Base-by-base conservation (phyloP, 257 asterid genomes). In the Linderniella brevidens region DNA sequence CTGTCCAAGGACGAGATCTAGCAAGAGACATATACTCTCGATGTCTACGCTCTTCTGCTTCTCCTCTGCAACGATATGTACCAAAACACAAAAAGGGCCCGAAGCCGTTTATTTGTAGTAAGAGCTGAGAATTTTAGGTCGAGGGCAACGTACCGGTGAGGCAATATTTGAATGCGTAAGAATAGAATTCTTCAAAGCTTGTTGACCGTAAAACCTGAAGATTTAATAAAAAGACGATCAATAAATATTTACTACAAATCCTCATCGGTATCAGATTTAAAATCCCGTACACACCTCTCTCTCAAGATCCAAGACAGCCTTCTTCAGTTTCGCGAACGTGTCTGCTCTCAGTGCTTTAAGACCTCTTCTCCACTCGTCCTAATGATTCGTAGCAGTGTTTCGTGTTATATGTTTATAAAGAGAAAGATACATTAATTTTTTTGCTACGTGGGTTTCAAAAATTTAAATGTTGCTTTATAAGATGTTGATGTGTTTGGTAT, bases 321-420 rank as follows among this genome's bases (percentile, higher is more conserved):
- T 80, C 76, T 72, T 75, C 47, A 87, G 56, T 64, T 78, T 78
- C 49, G 13, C 50, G 37, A 71, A 49, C 3, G 75, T 63, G 54
- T 73, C 88, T 46, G 64, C 93, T 64, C 71, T 64, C 42, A 83
- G 64, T 11, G 65, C 77, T 67, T 65, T 75, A 61, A 87, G 69
- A 14, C 88, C 97, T 62, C 58, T 70, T 59, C 75, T 64, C 93
- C 95, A 87, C 68, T 87, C 97, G 11, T 76, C 86, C 95, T 87
- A 52, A 54, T 13, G 3, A 51, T 45, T 0, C 8, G 32, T n/a
- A 25, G 32, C 32, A 25, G 32, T n/a, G n/a, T 25, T 25, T 25
- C 32, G 6, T 25, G 32, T 25, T 25, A 25, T 25, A 6, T 25
- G 6, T 25, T 3, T 25, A 25, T 6, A 6, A 3, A 25, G 32